Percentiles rank a stretch among this genome's conserved stretches.
These are phyloP conservation scores for Amborella trichopoda DNA, from an alignment of 164 flowering plant genomes.

Conservation along the genomic window DNA sequence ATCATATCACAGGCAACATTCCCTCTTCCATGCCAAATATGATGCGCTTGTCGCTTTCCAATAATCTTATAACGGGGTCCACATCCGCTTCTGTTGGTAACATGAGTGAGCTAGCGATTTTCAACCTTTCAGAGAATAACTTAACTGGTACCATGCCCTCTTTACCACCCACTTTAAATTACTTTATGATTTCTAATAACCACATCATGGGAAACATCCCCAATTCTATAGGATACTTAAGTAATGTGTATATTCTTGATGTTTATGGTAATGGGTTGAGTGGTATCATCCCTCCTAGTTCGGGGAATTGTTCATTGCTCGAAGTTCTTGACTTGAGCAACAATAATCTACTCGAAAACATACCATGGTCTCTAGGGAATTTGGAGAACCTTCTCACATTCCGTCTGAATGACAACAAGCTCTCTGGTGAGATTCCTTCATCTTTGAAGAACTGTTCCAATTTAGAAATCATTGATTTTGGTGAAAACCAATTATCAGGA, in stretches of 20 bases:
- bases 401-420: conserved; percentile 54
- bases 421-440: conserved; percentile 54
- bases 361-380: conserved; percentile 66
- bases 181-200: no score
- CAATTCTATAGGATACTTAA: conserved; percentile 49
- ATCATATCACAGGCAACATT: no score
- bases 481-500: conserved; percentile 55
- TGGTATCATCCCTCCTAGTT: conserved; percentile 59
- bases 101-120: no score
- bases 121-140: no score
- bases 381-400: conserved; percentile 62
- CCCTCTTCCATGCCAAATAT: no score
- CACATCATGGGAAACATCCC: conserved; percentile 70
- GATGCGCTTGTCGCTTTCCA: no score
- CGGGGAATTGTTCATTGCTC: conserved; percentile 60
- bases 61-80: conserved; percentile 1
- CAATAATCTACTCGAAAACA: conserved; percentile 42
- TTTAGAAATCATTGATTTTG: conserved; percentile 71
- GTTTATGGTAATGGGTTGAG: conserved; percentile 57
- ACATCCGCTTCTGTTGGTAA: no score
- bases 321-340: conserved; percentile 74
- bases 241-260: conserved; percentile 60
- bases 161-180: no score
- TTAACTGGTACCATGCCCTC: no score
- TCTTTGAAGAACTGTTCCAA: conserved; percentile 87